These are phyloP conservation scores for Phytopythium sindhum DNA, from an alignment of 352 stramenopile species.

Conservation along the genomic window DNA sequence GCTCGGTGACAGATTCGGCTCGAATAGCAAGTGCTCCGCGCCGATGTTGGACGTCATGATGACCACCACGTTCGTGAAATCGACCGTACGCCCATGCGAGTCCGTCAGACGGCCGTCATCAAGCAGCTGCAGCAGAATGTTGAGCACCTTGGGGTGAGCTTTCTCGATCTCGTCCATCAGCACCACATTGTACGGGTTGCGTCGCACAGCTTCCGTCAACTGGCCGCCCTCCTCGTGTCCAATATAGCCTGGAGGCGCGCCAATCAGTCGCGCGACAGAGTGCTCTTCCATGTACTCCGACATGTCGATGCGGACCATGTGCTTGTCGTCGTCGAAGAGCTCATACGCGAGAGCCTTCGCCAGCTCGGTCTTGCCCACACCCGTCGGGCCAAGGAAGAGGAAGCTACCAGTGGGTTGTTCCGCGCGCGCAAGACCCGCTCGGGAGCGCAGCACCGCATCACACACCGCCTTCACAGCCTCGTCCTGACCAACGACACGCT, in stretches of 20 bases:
- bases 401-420: conserved; percentile 94
- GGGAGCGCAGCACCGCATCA: conserved; percentile 90
- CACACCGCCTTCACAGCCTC: conserved; percentile 90
- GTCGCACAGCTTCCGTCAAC: conserved; percentile 94
- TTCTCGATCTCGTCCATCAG: conserved; percentile 99
- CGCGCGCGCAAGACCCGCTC: conserved; percentile 84
- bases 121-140: conserved; percentile 95
- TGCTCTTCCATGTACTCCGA: conserved; percentile 98
- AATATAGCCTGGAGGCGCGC: conserved; percentile 95
- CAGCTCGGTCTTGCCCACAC: conserved; percentile 95
- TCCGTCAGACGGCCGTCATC: conserved; percentile 98
- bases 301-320: conserved; percentile 97
- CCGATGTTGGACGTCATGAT: conserved; percentile 98
- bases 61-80: conserved; percentile 97
- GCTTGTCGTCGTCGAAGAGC: conserved; percentile 94
- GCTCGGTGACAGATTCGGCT: conserved; percentile 45
- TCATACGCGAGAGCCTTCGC: conserved; percentile 94
- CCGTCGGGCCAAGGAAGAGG: conserved; percentile 95
- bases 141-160: conserved; percentile 95
- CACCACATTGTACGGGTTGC: conserved; percentile 96
- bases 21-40: conserved; percentile 86
- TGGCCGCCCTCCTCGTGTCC: conserved; percentile 95
- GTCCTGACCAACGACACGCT: conserved; percentile 93
- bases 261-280: conserved; percentile 91
- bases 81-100: conserved; percentile 92